phyloP scores from a whole-genome alignment of 345 rosid genomes.

The Populus euphratica region DNA sequence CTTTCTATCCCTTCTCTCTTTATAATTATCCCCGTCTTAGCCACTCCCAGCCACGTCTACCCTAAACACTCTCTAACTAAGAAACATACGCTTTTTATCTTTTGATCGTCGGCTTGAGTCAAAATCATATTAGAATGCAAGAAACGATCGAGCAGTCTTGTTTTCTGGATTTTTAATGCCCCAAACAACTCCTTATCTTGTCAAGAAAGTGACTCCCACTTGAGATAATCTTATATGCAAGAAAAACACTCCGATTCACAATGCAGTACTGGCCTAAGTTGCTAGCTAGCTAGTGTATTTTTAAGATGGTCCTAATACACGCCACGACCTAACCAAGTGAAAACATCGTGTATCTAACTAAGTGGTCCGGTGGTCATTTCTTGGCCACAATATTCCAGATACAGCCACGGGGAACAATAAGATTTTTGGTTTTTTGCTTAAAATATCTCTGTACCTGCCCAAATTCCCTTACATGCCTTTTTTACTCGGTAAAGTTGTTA shows the following conservation, averaged over 20 bases:
- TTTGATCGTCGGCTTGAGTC: slow-evolving; percentile 18
- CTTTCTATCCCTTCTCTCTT: slow-evolving; percentile 4
- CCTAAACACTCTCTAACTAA: neutral
- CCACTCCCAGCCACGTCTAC: slow-evolving; percentile 13
- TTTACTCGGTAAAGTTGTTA: neutral
- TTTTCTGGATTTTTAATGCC: neutral
- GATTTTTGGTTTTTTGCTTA: neutral
- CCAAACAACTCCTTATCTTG: slow-evolving; percentile 1
- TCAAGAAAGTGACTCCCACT: slow-evolving; percentile 18
- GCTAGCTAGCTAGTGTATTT: neutral
- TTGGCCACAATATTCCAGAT: slow-evolving; percentile 20
- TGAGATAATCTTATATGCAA: neutral
- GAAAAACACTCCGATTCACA: neutral
- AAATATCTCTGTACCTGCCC: neutral
- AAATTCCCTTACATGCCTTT: neutral
- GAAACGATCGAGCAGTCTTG: neutral
- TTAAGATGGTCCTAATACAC: slow-evolving; percentile 13
- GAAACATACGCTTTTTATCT: slow-evolving; percentile 8
- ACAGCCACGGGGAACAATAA: neutral
- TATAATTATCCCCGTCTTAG: slow-evolving; percentile 13
- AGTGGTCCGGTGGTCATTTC: slow-evolving; percentile 23
- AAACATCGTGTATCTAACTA: slow-evolving; percentile 3
- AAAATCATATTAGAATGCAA: slow-evolving; percentile 25
- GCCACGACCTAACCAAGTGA: neutral
- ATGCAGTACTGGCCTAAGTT: neutral